Conservation (phyloP, 73 alveolate genomes). For the Paramecium tetraurelia region DNA sequence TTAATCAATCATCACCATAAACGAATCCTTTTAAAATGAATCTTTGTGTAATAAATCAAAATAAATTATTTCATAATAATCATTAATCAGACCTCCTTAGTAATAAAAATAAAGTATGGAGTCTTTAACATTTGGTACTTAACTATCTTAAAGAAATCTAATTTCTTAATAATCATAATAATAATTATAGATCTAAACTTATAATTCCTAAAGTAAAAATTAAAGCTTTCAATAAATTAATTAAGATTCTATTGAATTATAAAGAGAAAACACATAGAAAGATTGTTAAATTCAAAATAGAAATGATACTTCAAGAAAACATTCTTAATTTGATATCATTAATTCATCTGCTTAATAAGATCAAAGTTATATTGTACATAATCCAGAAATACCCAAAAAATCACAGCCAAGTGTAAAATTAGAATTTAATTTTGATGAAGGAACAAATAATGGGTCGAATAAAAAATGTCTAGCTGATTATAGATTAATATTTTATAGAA, state of each 20-base stretch:
- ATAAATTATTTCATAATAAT: not conserved
- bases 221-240: not conserved
- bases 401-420: slow-evolving; percentile 18
- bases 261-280: not conserved
- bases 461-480: slow-evolving; percentile 10
- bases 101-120: not conserved
- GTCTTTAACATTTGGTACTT: not conserved
- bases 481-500: too few species aligned
- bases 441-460: not conserved
- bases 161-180: not conserved
- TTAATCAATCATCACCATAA: not conserved
- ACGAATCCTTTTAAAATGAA: not conserved
- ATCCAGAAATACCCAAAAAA: not conserved
- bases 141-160: not conserved
- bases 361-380: not conserved
- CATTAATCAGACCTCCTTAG: not conserved
- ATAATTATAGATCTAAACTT: not conserved
- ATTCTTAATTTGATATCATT: not conserved
- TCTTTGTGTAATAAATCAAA: not conserved
- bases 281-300: not conserved
- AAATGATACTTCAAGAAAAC: not conserved
- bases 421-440: not conserved
- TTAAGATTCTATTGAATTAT: not conserved
- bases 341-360: not conserved
- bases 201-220: not conserved